phyloP scores from a whole-genome alignment of 495 filamentous ascomycete species.

The Penicillium daleae region DNA sequence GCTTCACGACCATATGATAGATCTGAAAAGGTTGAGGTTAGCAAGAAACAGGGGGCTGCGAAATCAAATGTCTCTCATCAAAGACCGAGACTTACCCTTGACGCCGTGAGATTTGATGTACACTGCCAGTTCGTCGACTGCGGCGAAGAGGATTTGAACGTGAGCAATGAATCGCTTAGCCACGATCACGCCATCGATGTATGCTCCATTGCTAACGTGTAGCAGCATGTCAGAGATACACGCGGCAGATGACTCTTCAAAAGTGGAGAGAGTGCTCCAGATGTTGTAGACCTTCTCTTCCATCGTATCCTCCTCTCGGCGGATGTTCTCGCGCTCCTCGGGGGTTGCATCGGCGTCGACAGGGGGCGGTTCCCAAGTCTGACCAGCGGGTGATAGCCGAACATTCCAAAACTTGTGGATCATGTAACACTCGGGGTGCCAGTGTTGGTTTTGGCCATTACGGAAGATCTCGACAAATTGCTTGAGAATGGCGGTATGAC shows the following conservation, averaged over 20 bases:
- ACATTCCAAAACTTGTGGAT: conserved; percentile 99
- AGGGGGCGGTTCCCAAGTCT: conserved; percentile 52
- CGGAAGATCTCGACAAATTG: conserved; percentile 99
- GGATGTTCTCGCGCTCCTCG: conserved; percentile 73
- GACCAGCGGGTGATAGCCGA: conserved; percentile 65
- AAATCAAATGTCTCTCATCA: background rate
- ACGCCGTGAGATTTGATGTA: conserved; percentile 69
- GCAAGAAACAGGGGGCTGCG: background rate
- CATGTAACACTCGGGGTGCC: conserved; percentile 99
- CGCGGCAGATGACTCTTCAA: conserved; percentile 95
- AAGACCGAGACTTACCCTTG: conserved; percentile 62
- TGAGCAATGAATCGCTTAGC: conserved; percentile 98
- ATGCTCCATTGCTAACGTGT: conserved; percentile 97
- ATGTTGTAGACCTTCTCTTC: conserved; percentile 98
- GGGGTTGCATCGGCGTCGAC: conserved; percentile 67
- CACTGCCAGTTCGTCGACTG: conserved; percentile 80
- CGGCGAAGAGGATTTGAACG: conserved; percentile 89
- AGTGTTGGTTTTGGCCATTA: conserved; percentile 97
- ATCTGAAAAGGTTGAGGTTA: conserved; percentile 52
- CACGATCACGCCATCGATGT: conserved; percentile 91
- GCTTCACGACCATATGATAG: conserved; percentile 92
- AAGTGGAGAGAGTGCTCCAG: conserved; percentile 95
- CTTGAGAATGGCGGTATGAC: conserved; percentile 96
- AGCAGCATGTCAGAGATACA: conserved; percentile 99
- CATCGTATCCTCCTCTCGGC: conserved; percentile 88